A percentile compares a stretch with the other conserved stretches of the same genome.
phyloP scores from a whole-genome alignment of 176 grass and related monocot species.

The Thalia dealbata region DNA sequence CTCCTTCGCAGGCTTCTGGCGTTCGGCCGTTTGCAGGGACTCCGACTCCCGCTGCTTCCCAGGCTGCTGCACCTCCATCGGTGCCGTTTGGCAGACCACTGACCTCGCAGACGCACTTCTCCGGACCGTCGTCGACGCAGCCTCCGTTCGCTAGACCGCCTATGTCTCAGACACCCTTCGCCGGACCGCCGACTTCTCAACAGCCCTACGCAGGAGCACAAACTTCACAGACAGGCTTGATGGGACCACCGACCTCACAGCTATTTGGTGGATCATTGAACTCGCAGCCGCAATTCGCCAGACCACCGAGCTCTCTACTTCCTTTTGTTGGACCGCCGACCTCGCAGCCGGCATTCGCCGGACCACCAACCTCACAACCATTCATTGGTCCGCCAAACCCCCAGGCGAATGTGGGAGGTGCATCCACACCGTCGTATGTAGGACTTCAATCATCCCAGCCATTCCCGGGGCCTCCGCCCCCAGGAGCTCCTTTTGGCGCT shows the following conservation, averaged over 20 bases:
- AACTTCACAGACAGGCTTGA: neutral
- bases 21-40: constrained; percentile 9
- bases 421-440: constrained; percentile 14
- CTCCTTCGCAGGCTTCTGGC: constrained; percentile 6
- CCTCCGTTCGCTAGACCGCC: neutral
- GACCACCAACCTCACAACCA: neutral
- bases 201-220: neutral
- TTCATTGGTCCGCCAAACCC: constrained; percentile 7
- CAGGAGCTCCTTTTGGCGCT: constrained; percentile 30
- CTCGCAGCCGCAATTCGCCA: neutral
- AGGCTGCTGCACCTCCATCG: neutral
- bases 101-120: neutral
- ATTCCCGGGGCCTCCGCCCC: constrained; percentile 7
- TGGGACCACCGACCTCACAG: constrained; percentile 2
- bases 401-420: neutral
- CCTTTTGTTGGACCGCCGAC: neutral
- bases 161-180: neutral
- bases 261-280: constrained; percentile 18
- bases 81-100: neutral
- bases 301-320: neutral
- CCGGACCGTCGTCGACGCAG: neutral
- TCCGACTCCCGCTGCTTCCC: neutral
- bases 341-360: neutral
- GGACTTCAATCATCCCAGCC: neutral
- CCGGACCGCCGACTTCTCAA: neutral